These are phyloP conservation scores for Cercospora sp. DNA, from an alignment of 2,329 filamentous ascomycete genomes.

Conservation along the genomic window DNA sequence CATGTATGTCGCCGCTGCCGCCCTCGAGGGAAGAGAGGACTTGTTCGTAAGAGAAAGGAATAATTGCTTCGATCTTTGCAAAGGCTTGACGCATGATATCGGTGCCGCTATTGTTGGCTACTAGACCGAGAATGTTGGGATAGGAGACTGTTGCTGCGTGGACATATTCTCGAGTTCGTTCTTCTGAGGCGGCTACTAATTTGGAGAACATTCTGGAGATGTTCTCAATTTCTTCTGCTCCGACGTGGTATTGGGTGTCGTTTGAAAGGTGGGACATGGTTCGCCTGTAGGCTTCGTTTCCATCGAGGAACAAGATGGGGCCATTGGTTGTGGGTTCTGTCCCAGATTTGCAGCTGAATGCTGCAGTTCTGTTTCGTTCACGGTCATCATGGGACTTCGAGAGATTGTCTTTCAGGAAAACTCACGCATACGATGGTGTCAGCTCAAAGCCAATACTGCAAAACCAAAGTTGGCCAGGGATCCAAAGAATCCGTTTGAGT, in stretches of 20 bases:
- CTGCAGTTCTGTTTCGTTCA: slow-evolving; percentile 1
- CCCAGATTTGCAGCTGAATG: background rate
- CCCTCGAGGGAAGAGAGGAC: background rate
- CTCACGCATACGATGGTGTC: background rate
- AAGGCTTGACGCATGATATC: background rate
- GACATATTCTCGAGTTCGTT: background rate
- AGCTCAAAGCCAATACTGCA: background rate
- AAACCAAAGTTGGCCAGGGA: background rate
- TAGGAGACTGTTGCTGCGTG: background rate
- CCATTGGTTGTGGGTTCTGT: background rate
- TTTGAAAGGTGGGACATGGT: background rate
- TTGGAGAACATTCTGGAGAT: background rate
- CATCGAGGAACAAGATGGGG: background rate
- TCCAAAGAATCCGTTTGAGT: background rate
- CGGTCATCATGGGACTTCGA: background rate
- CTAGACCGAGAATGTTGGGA: background rate
- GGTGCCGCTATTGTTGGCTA: background rate
- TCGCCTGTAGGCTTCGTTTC: background rate
- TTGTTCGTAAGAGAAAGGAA: background rate
- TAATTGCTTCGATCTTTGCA: background rate
- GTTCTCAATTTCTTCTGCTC: background rate
- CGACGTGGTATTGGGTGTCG: background rate
- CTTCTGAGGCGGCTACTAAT: background rate
- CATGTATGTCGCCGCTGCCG: background rate
- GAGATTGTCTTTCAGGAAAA: background rate